Evolutionary conservation across 768 basidiomycete species (phyloP), one percentile per base, ranked within the genome.

Genomic region (Lyophyllum atratum): DNA sequence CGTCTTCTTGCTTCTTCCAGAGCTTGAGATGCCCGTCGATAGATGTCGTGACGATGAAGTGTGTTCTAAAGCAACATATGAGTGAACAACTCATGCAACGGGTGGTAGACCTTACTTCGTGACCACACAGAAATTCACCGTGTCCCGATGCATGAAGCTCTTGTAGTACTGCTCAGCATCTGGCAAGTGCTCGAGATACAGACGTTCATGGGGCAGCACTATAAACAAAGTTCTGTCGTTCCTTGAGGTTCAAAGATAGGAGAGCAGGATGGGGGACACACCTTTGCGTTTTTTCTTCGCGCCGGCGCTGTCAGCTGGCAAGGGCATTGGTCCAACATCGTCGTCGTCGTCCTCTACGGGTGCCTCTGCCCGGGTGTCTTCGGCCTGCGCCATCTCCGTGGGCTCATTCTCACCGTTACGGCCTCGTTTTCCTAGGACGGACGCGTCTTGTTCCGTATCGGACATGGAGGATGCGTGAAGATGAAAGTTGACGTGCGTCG

Each of bases 1-100:
- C 96, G 6, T 79, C 70, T 21, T 95, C 91, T 75, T 97, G 95
- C 73, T 99, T 99, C 79, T 97, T 98, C 97, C 97, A 99, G n/a
- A 99, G 74, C 71, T 99, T 99, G 60, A 98, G 72, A 72, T 95
- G 90, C 2, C 97, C 97, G 68, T 98, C 97, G 10, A 94, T 73
- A 2, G 96, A 98, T 1, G 96, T 95, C 7, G 97, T 99, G 48
- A 99, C 81, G 42, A 98, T 68, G 67, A 98, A 99, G 55, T 94
- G 87, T 12, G 94, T 96, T 71, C 96, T 97, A 19, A n/a, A 17
- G 8, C 26, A 29, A 15, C 7, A 34, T 43, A 31, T 52, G 24
- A 45, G 37, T 44, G 24, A 19, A 31, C 11, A 24, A 12, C 40
- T 17, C 42, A 33, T 25, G 15, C 29, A n/a, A 21, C 10, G 17